phyloP scores from a whole-genome alignment of 192 early-diverging fungal species.

The Gorgonomyces haynaldii region DNA sequence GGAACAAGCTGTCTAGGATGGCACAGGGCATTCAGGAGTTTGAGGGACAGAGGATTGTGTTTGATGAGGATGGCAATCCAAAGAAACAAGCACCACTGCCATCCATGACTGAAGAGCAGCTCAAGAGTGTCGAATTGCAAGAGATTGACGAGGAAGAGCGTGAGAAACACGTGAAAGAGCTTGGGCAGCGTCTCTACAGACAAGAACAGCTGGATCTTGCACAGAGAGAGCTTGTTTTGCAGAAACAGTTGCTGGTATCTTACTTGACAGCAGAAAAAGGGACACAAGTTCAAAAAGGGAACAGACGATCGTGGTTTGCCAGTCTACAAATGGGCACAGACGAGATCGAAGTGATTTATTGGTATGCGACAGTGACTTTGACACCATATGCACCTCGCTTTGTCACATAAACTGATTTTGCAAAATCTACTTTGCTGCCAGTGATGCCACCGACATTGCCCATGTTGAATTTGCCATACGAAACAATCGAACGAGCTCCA shows the following conservation, averaged over 20 bases:
- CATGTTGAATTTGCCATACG: not conserved
- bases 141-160: slow-evolving; percentile 37
- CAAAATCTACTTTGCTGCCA: not conserved
- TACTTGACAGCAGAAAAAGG: slow-evolving; percentile 48
- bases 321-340: slow-evolving; percentile 87
- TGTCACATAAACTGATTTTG: not conserved
- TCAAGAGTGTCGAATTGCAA: slow-evolving; percentile 51
- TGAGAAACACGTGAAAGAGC: slow-evolving; percentile 48
- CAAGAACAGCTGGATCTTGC: slow-evolving; percentile 61
- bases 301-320: slow-evolving; percentile 66
- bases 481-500: not conserved
- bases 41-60: slow-evolving; percentile 56
- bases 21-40: slow-evolving; percentile 59
- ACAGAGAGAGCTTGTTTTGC: slow-evolving; percentile 67
- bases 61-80: slow-evolving; percentile 30
- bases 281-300: slow-evolving; percentile 68
- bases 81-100: slow-evolving; percentile 9
- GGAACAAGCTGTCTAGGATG: slow-evolving; percentile 36
- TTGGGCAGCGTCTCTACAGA: slow-evolving; percentile 60
- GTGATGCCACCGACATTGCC: not conserved
- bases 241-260: slow-evolving; percentile 59
- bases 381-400: not conserved
- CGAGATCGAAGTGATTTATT: slow-evolving; percentile 65
- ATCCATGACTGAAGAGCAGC: slow-evolving; percentile 35
- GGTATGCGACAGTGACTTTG: not conserved